Conservation (phyloP, 139 green algal species). For the Tetraselmis chui region DNA sequence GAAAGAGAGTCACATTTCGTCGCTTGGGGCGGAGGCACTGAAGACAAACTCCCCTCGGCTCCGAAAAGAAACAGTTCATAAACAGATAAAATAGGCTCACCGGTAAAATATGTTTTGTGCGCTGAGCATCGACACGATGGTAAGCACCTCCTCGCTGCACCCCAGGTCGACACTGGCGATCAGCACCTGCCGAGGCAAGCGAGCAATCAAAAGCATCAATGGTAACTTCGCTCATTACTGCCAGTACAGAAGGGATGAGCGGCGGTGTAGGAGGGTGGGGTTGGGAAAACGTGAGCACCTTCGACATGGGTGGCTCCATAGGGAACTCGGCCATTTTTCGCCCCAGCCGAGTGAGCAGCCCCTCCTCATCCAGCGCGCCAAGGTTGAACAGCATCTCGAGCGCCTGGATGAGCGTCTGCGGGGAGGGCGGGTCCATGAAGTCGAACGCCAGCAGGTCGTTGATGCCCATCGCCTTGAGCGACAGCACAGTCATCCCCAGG, state of each 20-base stretch:
- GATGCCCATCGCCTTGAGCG: conserved; percentile 90
- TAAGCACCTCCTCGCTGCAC: conserved; percentile 96
- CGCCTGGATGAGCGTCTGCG: conserved; percentile 57
- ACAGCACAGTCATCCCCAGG: conserved; percentile 47
- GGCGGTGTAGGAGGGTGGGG: neutral
- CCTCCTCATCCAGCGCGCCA: conserved; percentile 88
- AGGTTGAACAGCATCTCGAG: conserved; percentile 97
- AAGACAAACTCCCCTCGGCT: too few species aligned
- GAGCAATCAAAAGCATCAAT: too few species aligned
- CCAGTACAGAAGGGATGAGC: neutral
- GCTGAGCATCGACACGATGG: conserved; percentile 91
- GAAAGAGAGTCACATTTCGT: too few species aligned
- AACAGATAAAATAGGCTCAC: too few species aligned
- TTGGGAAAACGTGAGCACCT: conserved; percentile 35
- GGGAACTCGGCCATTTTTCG: conserved; percentile 99
- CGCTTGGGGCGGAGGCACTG: too few species aligned
- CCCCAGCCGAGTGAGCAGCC: conserved; percentile 90
- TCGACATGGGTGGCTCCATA: conserved; percentile 92
- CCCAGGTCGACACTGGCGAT: conserved; percentile 94
- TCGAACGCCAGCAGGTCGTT: conserved; percentile 97
- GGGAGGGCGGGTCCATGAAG: conserved; percentile 97
- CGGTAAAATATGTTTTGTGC: conserved; percentile 94
- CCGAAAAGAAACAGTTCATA: too few species aligned
- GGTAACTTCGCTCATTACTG: too few species aligned
- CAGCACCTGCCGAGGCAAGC: conserved; percentile 48